Evolutionary conservation across 495 filamentous ascomycete species (phyloP), one percentile per base, ranked within the genome.

Genomic region (Daldinia caldariorum): DNA sequence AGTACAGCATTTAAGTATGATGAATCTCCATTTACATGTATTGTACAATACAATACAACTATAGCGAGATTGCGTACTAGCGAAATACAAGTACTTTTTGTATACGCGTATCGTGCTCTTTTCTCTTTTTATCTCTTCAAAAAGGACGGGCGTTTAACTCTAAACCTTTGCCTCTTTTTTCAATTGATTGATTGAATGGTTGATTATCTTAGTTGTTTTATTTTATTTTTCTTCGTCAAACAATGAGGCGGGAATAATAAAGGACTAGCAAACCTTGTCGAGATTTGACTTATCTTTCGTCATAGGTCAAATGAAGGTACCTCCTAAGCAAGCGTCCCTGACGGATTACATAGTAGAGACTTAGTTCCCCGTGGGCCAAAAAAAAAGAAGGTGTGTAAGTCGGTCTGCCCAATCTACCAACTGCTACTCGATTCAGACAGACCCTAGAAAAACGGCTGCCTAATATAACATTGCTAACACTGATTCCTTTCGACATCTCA

Each of bases 291-390:
- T 7, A 12, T 32, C 50, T 53, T 32, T 53, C 31, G 50, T 53
- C 50, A 53, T 53, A 32, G 3, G 50, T 53, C 50, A 53, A 16
- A 2, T 10, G 10, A 14, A 31, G 20, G 22, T 45, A 59, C 31
- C n/a, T n/a, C n/a, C n/a, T n/a, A n/a, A n/a, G n/a, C 16, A 53
- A 61, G 64, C 64, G 57, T 67, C 61, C 64, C 64, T 60, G 57
- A 45, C n/a, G 16, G 57, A 37, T 58, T 35, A 26, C 26, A 26
- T 26, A 26, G 26, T 26, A 34, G 14, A 54, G 55, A 67, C 49
- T 60, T 29, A 20, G 26, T 59, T 53, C 57, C 63, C 32, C 38
- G 47, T 41, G 56, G 39, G 61, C 31, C 37, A 51, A 32, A 51
- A 50, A 31, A 35, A 47, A 54, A 60, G 49, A n/a, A 49, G 55